Evolutionary conservation across 176 grass and related monocot species (phyloP), one percentile per base, ranked within the genome.

Genomic region (Miscanthus lutarioriparius): DNA sequence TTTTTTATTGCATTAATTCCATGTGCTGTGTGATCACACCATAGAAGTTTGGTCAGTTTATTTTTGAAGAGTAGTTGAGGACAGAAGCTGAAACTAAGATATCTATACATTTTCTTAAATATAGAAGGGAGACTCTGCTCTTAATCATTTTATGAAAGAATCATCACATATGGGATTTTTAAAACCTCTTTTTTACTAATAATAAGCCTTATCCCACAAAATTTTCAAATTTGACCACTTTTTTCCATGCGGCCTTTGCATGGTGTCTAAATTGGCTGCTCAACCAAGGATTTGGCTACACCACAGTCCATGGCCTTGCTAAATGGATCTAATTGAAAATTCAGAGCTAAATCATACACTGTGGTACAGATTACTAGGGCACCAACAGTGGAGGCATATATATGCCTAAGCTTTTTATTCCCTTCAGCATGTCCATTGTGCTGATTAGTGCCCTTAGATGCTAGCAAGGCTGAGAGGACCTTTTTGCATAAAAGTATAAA

Each of bases 131-230:
- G 2, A 10, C 39, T 72, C 49, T n/a, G n/a, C n/a, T 59, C 5
- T 44, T 72, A 43, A 7, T n/a, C 25, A 1, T 69, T 62, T 83
- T 69, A 89, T 15, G 36, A 67, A 80, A 28, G 20, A 84, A 65
- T 67, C 4, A 49, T 63, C n/a, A 70, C 28, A 62, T 13, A 58
- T 2, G 3, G 20, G 64, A n/a, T 69, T 69, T 69, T 69, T 38
- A 54, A 67, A 35, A 7, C 14, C 12, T 19, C n/a, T 3, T 35
- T 67, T 67, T 67, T 33, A 35, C 7, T 9, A 36, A 67, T 67
- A 19, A 67, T 36, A 10, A 19, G 15, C 16, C 32, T 36, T 9
- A 67, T 36, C 63, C 26, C 63, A 38, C 16, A 37, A 68, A 1
- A 22, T 38, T 36, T 37, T 8, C 17, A 38, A 10, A 68, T 37